Conservation (phyloP, 768 basidiomycete genomes). For the Lentinula detonsa region DNA sequence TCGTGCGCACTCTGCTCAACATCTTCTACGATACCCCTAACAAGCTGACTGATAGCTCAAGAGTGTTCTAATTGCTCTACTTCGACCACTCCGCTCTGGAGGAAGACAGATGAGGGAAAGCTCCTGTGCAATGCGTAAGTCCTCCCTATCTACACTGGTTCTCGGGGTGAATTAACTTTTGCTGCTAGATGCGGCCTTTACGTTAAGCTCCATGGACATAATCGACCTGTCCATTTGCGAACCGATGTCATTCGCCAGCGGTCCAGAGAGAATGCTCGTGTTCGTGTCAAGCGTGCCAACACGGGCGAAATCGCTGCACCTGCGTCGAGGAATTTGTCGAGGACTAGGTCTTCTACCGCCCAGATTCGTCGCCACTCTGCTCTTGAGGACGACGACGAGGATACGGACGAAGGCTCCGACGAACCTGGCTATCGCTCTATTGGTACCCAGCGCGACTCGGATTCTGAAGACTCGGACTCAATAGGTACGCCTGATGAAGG, state of each 20-base stretch:
- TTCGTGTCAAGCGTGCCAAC: slow-evolving; percentile 2
- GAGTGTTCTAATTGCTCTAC: slow-evolving; percentile 6
- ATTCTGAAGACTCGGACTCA: slow-evolving; percentile 5
- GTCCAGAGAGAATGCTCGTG: slow-evolving; percentile 5
- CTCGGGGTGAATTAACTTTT: background rate
- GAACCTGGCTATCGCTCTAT: slow-evolving; percentile 6
- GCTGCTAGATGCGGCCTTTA: slow-evolving; percentile 6
- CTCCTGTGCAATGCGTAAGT: slow-evolving; percentile 7
- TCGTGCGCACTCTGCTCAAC: background rate
- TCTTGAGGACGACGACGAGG: slow-evolving; percentile 1
- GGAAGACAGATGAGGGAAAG: slow-evolving; percentile 7
- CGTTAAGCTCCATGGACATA: slow-evolving; percentile 7
- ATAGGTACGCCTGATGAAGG: slow-evolving; percentile 6
- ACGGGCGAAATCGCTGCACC: background rate
- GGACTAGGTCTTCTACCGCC: slow-evolving; percentile 1
- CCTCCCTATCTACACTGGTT: background rate
- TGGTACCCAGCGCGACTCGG: slow-evolving; percentile 5
- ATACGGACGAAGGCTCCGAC: background rate
- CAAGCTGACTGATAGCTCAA: background rate
- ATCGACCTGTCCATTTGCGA: slow-evolving; percentile 4
- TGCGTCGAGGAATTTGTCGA: background rate
- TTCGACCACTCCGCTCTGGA: slow-evolving; percentile 5
- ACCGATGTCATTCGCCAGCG: slow-evolving; percentile 7
- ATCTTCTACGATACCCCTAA: background rate
- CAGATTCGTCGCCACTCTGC: slow-evolving; percentile 5